Conservation (phyloP, 2,329 filamentous ascomycete genomes). For the Immersiporthe knoxdaviesiana region DNA sequence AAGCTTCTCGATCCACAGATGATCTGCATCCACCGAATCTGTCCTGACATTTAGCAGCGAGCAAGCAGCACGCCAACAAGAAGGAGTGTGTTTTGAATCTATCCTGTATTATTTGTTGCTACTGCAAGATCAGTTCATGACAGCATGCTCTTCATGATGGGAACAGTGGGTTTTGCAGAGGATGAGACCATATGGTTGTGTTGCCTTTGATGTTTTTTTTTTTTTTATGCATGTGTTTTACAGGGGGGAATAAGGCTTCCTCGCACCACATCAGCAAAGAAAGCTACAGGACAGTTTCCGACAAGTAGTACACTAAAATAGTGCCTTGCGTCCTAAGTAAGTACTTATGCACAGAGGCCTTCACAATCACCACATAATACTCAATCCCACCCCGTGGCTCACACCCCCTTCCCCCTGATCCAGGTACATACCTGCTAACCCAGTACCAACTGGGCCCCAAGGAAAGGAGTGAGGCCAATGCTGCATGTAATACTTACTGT, state of each 20-base stretch:
- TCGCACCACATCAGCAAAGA: background rate
- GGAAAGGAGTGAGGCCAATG: background rate
- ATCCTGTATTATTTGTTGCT: background rate
- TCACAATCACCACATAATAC: background rate
- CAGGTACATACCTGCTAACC: background rate
- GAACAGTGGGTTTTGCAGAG: background rate
- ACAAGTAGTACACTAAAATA: background rate
- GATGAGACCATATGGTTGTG: background rate
- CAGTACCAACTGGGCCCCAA: background rate
- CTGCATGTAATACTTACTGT: background rate
- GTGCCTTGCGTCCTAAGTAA: background rate
- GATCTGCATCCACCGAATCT: conserved; percentile 15
- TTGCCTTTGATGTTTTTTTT: background rate
- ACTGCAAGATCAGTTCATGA: background rate
- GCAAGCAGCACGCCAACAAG: too few species aligned
- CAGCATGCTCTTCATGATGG: background rate
- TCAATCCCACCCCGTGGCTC: background rate
- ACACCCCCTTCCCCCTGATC: background rate
- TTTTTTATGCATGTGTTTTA: background rate
- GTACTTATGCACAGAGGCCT: background rate
- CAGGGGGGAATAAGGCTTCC: background rate
- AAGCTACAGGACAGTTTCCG: background rate
- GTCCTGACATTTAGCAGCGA: background rate
- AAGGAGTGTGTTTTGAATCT: background rate
- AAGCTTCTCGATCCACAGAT: conserved; percentile 16